Conservation (phyloP, 2,329 filamentous ascomycete genomes). For the Ceratocystis huliohia region DNA sequence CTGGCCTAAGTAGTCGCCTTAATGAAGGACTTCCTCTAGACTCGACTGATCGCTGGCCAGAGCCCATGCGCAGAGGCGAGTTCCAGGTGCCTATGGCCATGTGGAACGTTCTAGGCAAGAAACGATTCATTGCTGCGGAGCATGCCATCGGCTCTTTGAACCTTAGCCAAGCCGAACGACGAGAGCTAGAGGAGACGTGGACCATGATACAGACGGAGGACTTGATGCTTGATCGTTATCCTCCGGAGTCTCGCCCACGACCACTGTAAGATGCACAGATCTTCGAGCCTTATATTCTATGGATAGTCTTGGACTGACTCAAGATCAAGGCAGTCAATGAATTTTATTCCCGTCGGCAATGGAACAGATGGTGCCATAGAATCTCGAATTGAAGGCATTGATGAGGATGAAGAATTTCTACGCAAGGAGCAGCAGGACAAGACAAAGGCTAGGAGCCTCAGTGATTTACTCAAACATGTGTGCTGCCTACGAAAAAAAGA, state of each 20-base stretch:
- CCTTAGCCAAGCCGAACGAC: constrained; percentile 17
- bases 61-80: constrained; percentile 15
- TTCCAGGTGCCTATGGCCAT: constrained; percentile 18
- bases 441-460: constrained; percentile 3
- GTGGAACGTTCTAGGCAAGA: constrained; percentile 19
- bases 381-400: constrained; percentile 16
- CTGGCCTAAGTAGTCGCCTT: background rate
- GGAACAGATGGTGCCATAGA: constrained; percentile 6
- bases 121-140: constrained; percentile 16
- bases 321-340: constrained; percentile 12
- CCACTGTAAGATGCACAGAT: constrained; percentile 15
- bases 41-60: constrained; percentile 20
- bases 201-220: constrained; percentile 21
- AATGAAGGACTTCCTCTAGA: constrained; percentile 15
- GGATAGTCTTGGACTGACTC: background rate
- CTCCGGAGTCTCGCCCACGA: constrained; percentile 19
- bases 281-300: background rate
- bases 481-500: constrained; percentile 18
- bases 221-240: constrained; percentile 20
- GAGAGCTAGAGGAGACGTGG: constrained; percentile 21
- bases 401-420: constrained; percentile 19
- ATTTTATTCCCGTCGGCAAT: constrained; percentile 15
- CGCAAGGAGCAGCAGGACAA: background rate
- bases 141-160: constrained; percentile 16
- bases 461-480: constrained; percentile 11